phyloP scores from a whole-genome alignment of 805 yeast genomes.

The Sugiyamaella chiloensis region DNA sequence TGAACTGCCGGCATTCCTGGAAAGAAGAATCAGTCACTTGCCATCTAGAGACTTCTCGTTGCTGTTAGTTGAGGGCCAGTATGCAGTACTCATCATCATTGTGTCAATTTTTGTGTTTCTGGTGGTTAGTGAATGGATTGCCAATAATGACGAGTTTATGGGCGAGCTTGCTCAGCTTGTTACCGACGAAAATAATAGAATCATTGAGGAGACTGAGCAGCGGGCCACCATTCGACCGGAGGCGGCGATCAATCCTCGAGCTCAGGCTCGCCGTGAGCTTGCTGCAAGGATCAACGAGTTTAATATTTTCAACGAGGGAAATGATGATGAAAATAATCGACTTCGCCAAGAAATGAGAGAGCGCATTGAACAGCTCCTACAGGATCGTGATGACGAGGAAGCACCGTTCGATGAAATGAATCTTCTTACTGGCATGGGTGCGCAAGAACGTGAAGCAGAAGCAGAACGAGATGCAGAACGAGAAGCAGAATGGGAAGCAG shows the following conservation, averaged over 20 bases:
- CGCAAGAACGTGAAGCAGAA: not conserved
- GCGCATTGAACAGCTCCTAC: not conserved
- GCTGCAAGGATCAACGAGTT: conserved; percentile 4
- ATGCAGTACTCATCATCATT: conserved; percentile 24
- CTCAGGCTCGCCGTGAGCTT: conserved; percentile 1
- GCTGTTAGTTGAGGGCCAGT: conserved; percentile 30
- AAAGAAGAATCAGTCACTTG: not conserved
- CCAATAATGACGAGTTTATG: conserved; percentile 30
- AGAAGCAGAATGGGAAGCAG: not conserved
- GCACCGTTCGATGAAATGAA: not conserved
- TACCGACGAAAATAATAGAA: conserved; percentile 3
- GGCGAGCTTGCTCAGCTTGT: conserved; percentile 17
- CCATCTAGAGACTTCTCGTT: conserved; percentile 5
- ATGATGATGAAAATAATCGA: conserved; percentile 20
- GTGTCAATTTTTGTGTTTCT: conserved; percentile 40
- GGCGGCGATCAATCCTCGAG: not conserved
- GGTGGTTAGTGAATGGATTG: conserved; percentile 35
- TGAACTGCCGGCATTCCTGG: conserved; percentile 8
- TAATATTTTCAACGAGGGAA: conserved; percentile 17
- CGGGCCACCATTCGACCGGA: not conserved
- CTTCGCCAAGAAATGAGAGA: conserved; percentile 1
- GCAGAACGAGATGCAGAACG: not conserved
- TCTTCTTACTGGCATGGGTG: not conserved
- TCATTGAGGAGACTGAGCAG: conserved; percentile 1
- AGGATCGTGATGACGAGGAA: not conserved